phyloP scores from a whole-genome alignment of 768 basidiomycete genomes.

The Tylopilus plumbeoviolaceoides region DNA sequence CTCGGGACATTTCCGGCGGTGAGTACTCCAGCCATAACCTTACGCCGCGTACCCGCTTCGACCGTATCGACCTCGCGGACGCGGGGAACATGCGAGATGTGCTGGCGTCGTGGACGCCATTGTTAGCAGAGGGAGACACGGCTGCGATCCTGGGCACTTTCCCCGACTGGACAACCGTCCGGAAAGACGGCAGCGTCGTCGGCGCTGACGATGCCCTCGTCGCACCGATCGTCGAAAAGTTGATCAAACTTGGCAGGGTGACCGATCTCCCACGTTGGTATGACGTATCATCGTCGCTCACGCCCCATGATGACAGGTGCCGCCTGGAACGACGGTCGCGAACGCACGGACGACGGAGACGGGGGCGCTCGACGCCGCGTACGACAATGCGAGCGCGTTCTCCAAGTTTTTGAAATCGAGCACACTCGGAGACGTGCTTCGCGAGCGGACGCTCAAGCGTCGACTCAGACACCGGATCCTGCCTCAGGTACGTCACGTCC shows the following conservation, averaged over 20 bases:
- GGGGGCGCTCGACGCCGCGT: conserved; percentile 20
- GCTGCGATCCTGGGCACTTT: conserved; percentile 40
- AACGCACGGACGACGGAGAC: conserved; percentile 3
- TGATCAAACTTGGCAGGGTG: conserved; percentile 21
- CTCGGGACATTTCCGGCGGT: conserved; percentile 32
- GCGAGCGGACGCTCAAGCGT: conserved; percentile 20
- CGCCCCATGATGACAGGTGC: conserved; percentile 11
- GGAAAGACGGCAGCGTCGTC: conserved; percentile 8
- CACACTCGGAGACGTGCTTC: conserved; percentile 17
- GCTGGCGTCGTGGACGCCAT: conserved; percentile 34
- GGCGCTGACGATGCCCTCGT: conserved; percentile 11
- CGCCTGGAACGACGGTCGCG: conserved; percentile 5
- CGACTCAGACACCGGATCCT: conserved; percentile 33
- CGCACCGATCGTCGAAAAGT: conserved; percentile 11
- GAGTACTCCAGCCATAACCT: conserved; percentile 20
- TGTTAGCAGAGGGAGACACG: conserved; percentile 27
- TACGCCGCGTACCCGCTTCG: conserved; percentile 31
- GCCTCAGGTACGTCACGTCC: conserved; percentile 36
- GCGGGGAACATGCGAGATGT: conserved; percentile 28
- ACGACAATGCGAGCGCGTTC: conserved; percentile 41
- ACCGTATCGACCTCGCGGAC: conserved; percentile 43
- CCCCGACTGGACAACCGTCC: conserved; percentile 36
- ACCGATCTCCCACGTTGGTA: neutral
- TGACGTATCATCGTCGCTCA: neutral
- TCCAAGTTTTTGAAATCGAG: conserved; percentile 27